Evolutionary conservation across 192 early-diverging fungal genomes (phyloP), one percentile per base, ranked within the genome.

Genomic region (Coemansia sp.): DNA sequence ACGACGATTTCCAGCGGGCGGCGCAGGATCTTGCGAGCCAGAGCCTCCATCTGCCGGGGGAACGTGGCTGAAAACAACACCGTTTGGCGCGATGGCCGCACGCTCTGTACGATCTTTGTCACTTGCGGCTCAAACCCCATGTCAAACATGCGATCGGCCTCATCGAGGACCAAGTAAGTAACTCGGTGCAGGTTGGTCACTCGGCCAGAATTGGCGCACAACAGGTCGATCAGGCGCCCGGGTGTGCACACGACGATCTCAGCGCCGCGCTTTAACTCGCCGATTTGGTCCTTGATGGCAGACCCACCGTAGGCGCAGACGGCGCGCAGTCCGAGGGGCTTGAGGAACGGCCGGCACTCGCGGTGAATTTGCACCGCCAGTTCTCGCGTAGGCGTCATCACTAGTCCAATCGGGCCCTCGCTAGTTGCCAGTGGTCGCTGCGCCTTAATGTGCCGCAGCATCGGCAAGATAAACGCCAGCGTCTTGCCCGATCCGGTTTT

Each of bases 41-140:
- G 79, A 1, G 95, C 94, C 77, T 98, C 96, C 93, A 97, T 97
- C 87, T 96, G 93, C 5, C 93, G 89, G 0, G 96, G 95, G 75
- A 98, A 98, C 5, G 96, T 98, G 29, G 96, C 96, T 8, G 95
- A 97, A 65, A 98, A 98, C 38, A 97, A 78, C 5, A 97, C 91
- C 0, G 94, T 93, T 66, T 97, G 96, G 13, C 93, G 87, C 63
- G 89, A 86, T 11, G 96, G 96, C 18, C 96, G 88, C 16, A 96
- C 91, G 74, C 93, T 94, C 65, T 92, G 93, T 22, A 98, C 91
- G 67, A 99, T 98, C 74, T 94, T 92, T 90, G 96, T 95, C 22
- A 99, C 95, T 78, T 97, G 96, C 34, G 95, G 96, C 78, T 97
- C 96, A 74, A 99, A 99, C 12, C 97, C 98, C 92, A 97, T 94